phyloP scores from a whole-genome alignment of 768 basidiomycete genomes.

The Rickenella mellea region DNA sequence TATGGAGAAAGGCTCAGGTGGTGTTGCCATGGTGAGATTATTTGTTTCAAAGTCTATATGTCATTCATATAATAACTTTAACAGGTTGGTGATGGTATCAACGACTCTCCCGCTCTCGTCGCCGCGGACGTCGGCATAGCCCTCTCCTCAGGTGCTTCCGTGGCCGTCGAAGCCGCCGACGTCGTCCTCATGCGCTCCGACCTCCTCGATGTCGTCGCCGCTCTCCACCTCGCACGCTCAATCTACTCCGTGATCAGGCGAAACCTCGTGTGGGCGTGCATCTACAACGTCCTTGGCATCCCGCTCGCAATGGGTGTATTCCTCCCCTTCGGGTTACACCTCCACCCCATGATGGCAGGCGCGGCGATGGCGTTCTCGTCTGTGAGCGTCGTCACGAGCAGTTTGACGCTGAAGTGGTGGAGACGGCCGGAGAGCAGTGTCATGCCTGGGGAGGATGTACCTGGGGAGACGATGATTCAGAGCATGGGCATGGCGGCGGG shows the following conservation, averaged over 20 bases:
- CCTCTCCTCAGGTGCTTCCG: constrained; percentile 90
- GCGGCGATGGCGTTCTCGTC: constrained; percentile 97
- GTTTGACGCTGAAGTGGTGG: constrained; percentile 83
- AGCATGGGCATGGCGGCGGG: constrained; percentile 32
- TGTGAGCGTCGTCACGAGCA: constrained; percentile 90
- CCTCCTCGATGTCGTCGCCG: constrained; percentile 93
- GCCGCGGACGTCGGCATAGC: constrained; percentile 96
- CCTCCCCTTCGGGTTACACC: constrained; percentile 82
- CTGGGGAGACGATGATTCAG: constrained; percentile 27
- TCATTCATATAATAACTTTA: neutral
- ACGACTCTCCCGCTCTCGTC: constrained; percentile 95
- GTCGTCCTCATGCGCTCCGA: constrained; percentile 97
- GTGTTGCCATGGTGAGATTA: constrained; percentile 79
- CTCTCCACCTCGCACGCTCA: constrained; percentile 77
- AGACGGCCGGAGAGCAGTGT: constrained; percentile 57
- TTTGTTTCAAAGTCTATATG: neutral
- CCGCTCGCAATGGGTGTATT: constrained; percentile 97
- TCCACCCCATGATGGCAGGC: constrained; percentile 98
- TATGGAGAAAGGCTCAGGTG: constrained; percentile 58
- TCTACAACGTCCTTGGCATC: constrained; percentile 89
- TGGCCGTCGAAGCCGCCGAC: constrained; percentile 97
- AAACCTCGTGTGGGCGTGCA: constrained; percentile 93
- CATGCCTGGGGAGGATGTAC: constrained; percentile 48
- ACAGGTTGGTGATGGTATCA: constrained; percentile 97
- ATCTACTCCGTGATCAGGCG: constrained; percentile 89